Conservation (phyloP, 331 rosid genomes). For the Dryas integrifolia region DNA sequence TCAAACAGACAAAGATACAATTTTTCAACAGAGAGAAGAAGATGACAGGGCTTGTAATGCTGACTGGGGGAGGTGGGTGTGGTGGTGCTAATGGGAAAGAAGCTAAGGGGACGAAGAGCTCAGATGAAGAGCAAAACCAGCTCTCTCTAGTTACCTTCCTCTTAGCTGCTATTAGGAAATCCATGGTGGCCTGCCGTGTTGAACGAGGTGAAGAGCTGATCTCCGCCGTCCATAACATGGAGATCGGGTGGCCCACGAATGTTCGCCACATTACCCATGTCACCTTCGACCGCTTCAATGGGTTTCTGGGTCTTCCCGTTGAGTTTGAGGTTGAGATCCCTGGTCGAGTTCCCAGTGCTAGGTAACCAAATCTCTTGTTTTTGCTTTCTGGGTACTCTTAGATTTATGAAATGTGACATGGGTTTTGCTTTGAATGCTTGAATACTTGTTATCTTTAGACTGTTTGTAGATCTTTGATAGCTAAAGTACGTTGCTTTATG, state of each 20-base stretch:
- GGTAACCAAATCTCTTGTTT: slow-evolving; percentile 37
- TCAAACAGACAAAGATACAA: neutral
- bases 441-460: neutral
- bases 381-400: slow-evolving; percentile 2
- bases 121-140: slow-evolving; percentile 58
- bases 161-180: slow-evolving; percentile 76
- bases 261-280: slow-evolving; percentile 83
- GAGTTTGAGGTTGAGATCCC: slow-evolving; percentile 89
- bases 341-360: slow-evolving; percentile 92
- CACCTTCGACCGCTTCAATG: slow-evolving; percentile 91
- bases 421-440: slow-evolving; percentile 23
- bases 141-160: slow-evolving; percentile 58
- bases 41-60: slow-evolving; percentile 78
- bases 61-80: slow-evolving; percentile 70
- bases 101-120: slow-evolving; percentile 28
- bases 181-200: slow-evolving; percentile 84
- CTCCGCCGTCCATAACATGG: slow-evolving; percentile 67
- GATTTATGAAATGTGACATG: slow-evolving; percentile 22
- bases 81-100: slow-evolving; percentile 41
- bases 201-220: slow-evolving; percentile 63
- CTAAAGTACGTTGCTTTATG: slow-evolving; percentile 4
- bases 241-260: slow-evolving; percentile 94
- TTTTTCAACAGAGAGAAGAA: slow-evolving; percentile 18
- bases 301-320: slow-evolving; percentile 84
- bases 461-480: slow-evolving; percentile 8